Evolutionary conservation across 768 basidiomycete species (phyloP).

Genomic region (Sarcodon aspratus): DNA sequence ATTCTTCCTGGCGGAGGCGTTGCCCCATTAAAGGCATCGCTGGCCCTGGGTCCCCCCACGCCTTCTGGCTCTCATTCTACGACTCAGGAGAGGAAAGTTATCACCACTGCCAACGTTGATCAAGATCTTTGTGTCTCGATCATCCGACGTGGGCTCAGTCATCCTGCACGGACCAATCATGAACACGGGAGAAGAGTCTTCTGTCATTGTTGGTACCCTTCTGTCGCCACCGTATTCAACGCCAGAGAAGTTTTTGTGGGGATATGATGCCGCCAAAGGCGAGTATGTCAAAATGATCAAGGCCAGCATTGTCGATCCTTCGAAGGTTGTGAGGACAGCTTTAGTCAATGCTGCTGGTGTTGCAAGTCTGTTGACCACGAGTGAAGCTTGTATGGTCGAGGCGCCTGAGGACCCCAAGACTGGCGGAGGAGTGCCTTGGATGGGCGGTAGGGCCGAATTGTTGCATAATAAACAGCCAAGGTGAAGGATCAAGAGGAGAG

Average conservation of each 20-base stretch:
- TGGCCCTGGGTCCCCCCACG: constrained; percentile 44
- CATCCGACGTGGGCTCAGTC: constrained; percentile 75
- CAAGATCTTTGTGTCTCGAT: constrained; percentile 93
- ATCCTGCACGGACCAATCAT: constrained; percentile 84
- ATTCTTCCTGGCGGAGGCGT: constrained; percentile 96
- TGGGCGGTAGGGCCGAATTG: too few relatives aligned
- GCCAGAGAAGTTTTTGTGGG: constrained; percentile 72
- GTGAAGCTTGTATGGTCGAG: constrained; percentile 87
- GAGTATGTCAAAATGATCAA: constrained; percentile 94
- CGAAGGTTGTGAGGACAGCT: constrained; percentile 92
- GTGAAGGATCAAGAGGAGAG: too few relatives aligned
- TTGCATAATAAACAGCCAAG: too few relatives aligned
- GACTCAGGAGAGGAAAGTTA: constrained; percentile 34
- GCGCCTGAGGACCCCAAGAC: constrained; percentile 69
- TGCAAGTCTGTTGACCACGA: constrained; percentile 87
- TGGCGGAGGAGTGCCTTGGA: constrained; percentile 27
- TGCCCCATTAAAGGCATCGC: constrained; percentile 78
- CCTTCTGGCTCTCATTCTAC: constrained; percentile 11
- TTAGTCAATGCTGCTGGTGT: constrained; percentile 89
- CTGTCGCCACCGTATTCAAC: constrained; percentile 47
- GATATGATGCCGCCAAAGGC: constrained; percentile 87
- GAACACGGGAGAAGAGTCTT: constrained; percentile 85
- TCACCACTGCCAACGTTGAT: constrained; percentile 88
- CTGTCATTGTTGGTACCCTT: constrained; percentile 86
- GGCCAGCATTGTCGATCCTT: constrained; percentile 88